phyloP scores from a whole-genome alignment of 73 alveolate species.

The Tetrahymena elliotti region DNA sequence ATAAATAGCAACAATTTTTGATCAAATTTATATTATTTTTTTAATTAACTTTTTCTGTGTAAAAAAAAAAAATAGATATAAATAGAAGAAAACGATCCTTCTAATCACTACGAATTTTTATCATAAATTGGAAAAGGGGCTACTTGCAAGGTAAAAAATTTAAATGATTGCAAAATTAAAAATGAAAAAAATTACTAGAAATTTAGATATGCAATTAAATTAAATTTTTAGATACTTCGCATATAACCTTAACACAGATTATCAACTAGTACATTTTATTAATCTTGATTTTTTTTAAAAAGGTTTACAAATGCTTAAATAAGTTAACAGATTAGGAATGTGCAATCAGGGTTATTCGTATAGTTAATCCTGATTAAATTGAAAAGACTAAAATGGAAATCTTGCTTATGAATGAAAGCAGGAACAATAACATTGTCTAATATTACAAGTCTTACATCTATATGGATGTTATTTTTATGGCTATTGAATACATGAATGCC shows the following conservation, averaged over 20 bases:
- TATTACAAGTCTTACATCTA: background rate
- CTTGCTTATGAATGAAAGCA: background rate
- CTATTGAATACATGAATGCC: background rate
- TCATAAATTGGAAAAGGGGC: slow-evolving; percentile 25
- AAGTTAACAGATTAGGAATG: slow-evolving; percentile 11
- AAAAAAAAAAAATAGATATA: background rate
- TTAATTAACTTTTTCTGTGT: background rate
- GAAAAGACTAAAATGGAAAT: background rate
- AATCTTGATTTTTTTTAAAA: background rate
- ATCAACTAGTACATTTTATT: background rate
- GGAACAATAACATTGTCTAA: background rate
- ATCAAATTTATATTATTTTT: background rate
- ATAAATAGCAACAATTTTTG: background rate
- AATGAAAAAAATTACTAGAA: background rate
- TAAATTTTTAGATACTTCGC: background rate
- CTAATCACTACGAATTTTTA: background rate
- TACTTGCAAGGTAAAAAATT: background rate
- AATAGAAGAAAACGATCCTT: background rate
- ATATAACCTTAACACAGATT: no score
- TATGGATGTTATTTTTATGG: background rate
- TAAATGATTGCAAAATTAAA: background rate
- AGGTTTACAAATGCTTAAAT: slow-evolving; percentile 13
- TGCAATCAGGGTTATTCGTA: slow-evolving; percentile 31
- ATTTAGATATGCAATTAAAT: no score
- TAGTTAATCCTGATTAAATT: slow-evolving; percentile 3